phyloP scores from a whole-genome alignment of 208 protist genomes.

The Novymonas esmeraldas region DNA sequence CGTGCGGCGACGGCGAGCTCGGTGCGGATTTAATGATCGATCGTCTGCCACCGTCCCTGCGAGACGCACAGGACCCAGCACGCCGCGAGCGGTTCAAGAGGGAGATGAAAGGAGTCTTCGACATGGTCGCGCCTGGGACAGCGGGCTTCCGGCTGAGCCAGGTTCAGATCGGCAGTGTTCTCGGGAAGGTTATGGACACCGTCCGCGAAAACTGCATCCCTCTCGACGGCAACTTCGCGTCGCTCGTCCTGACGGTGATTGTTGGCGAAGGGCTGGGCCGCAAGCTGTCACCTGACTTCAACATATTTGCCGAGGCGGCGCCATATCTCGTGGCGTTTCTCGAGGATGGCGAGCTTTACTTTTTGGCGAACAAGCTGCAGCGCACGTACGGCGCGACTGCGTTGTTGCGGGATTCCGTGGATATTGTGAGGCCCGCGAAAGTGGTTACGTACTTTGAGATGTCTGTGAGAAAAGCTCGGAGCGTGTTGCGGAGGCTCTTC shows the following conservation, averaged over 20 bases:
- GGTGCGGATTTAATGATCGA: constrained; percentile 93
- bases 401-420: constrained; percentile 61
- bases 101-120: constrained; percentile 82
- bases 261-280: constrained; percentile 92
- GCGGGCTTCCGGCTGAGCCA: constrained; percentile 81
- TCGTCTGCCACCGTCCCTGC: constrained; percentile 49
- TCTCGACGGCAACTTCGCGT: constrained; percentile 93
- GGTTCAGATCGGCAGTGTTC: constrained; percentile 81
- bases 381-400: constrained; percentile 63
- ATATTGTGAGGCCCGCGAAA: constrained; percentile 53
- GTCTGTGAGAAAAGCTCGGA: constrained; percentile 34
- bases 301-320: constrained; percentile 88
- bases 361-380: constrained; percentile 70
- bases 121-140: constrained; percentile 71
- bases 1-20: constrained; percentile 82
- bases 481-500: constrained; percentile 26
- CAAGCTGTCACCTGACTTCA: constrained; percentile 87
- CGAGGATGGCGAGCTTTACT: constrained; percentile 71
- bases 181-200: constrained; percentile 75
- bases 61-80: constrained; percentile 17
- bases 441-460: constrained; percentile 61
- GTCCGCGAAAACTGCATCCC: constrained; percentile 82
- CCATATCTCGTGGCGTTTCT: constrained; percentile 83
- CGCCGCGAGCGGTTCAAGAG: constrained; percentile 64
- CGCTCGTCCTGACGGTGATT: constrained; percentile 90